phyloP scores from a whole-genome alignment of 139 green algal genomes.

The Tetraselmis striata region DNA sequence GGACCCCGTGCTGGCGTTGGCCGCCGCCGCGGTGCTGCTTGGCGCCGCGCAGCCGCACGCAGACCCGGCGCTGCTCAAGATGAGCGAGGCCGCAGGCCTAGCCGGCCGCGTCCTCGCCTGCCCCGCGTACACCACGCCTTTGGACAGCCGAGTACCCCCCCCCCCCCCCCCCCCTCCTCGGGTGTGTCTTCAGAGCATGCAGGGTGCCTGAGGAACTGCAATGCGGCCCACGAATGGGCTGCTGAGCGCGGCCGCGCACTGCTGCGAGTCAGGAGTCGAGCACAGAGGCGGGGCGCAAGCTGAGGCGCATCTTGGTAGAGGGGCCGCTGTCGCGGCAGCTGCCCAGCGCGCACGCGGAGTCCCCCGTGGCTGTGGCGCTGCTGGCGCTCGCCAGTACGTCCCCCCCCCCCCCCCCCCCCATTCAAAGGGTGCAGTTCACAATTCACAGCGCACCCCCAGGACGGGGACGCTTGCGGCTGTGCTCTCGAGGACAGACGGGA shows the following conservation, averaged over 20 bases:
- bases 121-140: not conserved
- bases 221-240: too few relatives aligned
- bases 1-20: conserved; percentile 28
- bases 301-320: not conserved
- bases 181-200: too few relatives aligned
- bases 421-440: too few relatives aligned
- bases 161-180: too few relatives aligned
- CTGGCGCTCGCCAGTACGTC: not conserved
- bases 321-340: not conserved
- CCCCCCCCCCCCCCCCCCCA: too few relatives aligned
- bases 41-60: conserved; percentile 31
- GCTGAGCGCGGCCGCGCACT: too few relatives aligned
- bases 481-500: too few relatives aligned
- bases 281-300: not conserved
- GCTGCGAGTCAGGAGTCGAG: not conserved
- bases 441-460: too few relatives aligned
- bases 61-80: conserved; percentile 31
- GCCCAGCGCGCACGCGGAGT: not conserved
- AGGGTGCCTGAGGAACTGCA: too few relatives aligned
- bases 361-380: not conserved
- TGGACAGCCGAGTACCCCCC: not conserved
- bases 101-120: conserved; percentile 29
- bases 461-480: too few relatives aligned
- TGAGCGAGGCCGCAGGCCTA: conserved; percentile 27
- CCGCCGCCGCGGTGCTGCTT: conserved; percentile 29